Percentiles rank a stretch among this genome's conserved stretches.
Conservation (phyloP, 2,329 filamentous ascomycete species). For the Juglanconis sp. region DNA sequence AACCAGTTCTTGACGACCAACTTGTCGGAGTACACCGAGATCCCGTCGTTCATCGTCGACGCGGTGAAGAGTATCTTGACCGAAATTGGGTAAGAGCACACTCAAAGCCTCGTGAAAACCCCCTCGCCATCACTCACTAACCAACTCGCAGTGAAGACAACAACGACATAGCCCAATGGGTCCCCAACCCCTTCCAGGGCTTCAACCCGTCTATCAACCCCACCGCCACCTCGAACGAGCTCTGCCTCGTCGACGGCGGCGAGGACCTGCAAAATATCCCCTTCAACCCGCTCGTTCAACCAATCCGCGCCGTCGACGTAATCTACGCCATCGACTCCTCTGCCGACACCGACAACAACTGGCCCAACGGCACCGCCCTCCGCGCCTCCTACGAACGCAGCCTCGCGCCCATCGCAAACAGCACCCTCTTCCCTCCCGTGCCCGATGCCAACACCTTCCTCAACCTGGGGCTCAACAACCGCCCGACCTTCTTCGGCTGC, state of each 20-base stretch:
- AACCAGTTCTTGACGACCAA: conserved; percentile 71
- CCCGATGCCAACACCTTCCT: conserved; percentile 55
- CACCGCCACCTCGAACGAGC: conserved; percentile 31
- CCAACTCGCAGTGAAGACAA: conserved; percentile 34
- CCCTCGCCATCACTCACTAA: neutral
- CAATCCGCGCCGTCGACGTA: conserved; percentile 54
- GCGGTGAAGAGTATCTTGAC: conserved; percentile 51
- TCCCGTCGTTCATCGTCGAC: conserved; percentile 48
- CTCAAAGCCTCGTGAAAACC: no score
- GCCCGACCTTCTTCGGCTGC: conserved; percentile 64
- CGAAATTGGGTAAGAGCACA: conserved; percentile 37
- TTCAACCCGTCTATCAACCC: conserved; percentile 44
- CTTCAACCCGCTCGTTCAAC: conserved; percentile 48
- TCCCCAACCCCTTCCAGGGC: conserved; percentile 58
- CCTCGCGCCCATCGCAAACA: conserved; percentile 43
- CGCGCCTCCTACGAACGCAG: conserved; percentile 56
- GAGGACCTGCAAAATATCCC: conserved; percentile 49
- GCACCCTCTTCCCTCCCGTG: conserved; percentile 56
- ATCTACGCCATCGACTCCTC: conserved; percentile 64
- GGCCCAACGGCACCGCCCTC: conserved; percentile 60
- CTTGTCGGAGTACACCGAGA: conserved; percentile 41
- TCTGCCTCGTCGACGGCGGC: conserved; percentile 50
- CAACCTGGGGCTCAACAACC: conserved; percentile 55
- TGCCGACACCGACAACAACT: conserved; percentile 55
- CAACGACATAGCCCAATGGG: conserved; percentile 50